phyloP scores from a whole-genome alignment of 78 protist species.

The Blattamonas nauphoetae region DNA sequence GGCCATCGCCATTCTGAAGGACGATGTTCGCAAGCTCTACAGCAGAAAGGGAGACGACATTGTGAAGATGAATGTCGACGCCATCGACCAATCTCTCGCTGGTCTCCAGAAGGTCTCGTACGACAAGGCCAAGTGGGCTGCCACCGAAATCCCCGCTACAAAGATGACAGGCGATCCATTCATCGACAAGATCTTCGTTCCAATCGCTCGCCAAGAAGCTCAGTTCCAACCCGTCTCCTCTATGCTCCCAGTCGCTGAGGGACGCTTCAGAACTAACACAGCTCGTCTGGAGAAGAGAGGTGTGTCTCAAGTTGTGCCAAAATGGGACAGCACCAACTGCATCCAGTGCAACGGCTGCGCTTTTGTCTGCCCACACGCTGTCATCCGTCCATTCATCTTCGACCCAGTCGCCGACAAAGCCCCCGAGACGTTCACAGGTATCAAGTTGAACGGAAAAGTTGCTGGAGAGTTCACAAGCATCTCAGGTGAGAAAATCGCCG shows the following conservation, averaged over 20 bases:
- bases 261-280: constrained; percentile 26
- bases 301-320: constrained; percentile 36
- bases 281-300: constrained; percentile 41
- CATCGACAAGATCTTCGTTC: background rate
- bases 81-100: constrained; percentile 42
- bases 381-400: constrained; percentile 40
- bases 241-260: constrained; percentile 11
- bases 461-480: too few species aligned
- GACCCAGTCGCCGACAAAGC: background rate
- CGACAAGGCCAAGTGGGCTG: background rate
- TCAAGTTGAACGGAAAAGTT: constrained; percentile 3
- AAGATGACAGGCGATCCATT: background rate
- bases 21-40: constrained; percentile 26
- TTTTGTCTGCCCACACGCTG: constrained; percentile 57
- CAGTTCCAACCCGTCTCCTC: constrained; percentile 44
- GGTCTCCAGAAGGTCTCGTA: background rate
- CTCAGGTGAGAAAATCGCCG: background rate
- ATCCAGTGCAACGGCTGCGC: constrained; percentile 53
- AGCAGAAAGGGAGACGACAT: constrained; percentile 40
- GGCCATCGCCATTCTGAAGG: constrained; percentile 46
- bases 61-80: constrained; percentile 33
- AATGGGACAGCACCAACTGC: constrained; percentile 39
- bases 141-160: background rate
- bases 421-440: constrained; percentile 8
- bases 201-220: background rate